Evolutionary conservation across 2,329 filamentous ascomycete genomes (phyloP), one percentile per base, ranked within the genome.

Genomic region (Eutypa lata): DNA sequence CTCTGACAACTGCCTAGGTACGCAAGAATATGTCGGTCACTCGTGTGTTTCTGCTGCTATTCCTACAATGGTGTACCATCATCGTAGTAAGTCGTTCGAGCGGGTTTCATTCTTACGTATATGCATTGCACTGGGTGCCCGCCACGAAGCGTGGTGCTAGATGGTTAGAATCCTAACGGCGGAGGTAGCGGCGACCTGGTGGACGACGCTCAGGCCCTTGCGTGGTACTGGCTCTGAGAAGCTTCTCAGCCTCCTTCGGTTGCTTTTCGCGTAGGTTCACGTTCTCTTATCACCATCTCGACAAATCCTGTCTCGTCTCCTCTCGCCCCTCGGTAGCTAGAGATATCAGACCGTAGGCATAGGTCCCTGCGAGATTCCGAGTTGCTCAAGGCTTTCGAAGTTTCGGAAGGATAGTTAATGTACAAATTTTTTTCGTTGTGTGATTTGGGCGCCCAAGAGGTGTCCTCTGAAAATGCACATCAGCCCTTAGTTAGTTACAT

Each of bases 401-500:
- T 26, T 28, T 26, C 16, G 40, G 14, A 45, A 45, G 2, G 13
- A 28, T 14, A 35, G 31, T 14, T 43, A 21, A 42, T 45, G 42
- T 26, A 19, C 42, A 26, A n/a, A n/a, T 19, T 28, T 10, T n/a
- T 5, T 31, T 31, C 26, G 26, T 31, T 24, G 42, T 24, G 22
- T 26, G 21, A 19, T 22, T 24, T 37, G 37, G 28, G 42, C 33
- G 49, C 24, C 49, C 16, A 22, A 33, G n/a, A 31, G 31, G 31
- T 47, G 33, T 48, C 37, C 45, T 13, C 37, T 18, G 46, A 42
- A n/a, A 26, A 35, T 57, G 50, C 53, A 54, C 37, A 54, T 42
- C 51, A 57, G 57, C 58, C 53, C 60, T 56, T 45, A 31, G 26
- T 31, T 10, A 31, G 26, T 5, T 31, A 31, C 6, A 10, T 31